Evolutionary conservation across 768 basidiomycete genomes (phyloP), one percentile per base, ranked within the genome.

Genomic region (Suillus weaverae): DNA sequence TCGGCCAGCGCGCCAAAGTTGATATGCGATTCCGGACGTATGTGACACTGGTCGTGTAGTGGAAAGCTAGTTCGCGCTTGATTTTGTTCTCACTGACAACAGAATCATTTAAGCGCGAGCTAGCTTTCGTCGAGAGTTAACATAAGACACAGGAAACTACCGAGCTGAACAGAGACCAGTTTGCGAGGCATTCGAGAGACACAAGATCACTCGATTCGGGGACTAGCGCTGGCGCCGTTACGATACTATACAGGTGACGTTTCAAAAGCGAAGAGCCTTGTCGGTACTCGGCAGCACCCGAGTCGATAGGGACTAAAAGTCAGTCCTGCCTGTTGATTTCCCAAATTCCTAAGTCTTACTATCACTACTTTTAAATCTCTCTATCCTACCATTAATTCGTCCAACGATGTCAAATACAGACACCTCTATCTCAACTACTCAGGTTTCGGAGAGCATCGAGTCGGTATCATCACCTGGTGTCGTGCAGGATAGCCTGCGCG

Each of bases 1-100:
- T 26, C 30, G 50, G 9, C 56, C 61, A 26, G 46, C 50, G 41
- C 51, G 50, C 68, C 68, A 69, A 53, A 70, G 50, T n/a, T 56
- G 18, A 30, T 55, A 66, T 20, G 65, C 59, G 39, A 64, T 69
- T 20, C 62, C 68, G 32, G 35, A 26, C 13, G 69, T 26, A 2
- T 26, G 26, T 68, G 41, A 67, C 61, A 39, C 20, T 44, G 22
- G 11, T 13, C 38, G 13, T 38, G 56, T 46, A 50, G 68, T 68
- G 30, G 26, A 26, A 26, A 26, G 26, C 26, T 26, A 26, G 26
- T 26, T 26, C 26, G 26, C 26, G 26, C 26, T 26, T 26, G 26
- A 26, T 26, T 26, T 26, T 26, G 26, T 26, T 26, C 26, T 26
- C 26, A 26, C 26, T 26, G 26, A 26, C 26, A 26, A 46, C 4